These are phyloP conservation scores for Tricholoma saponaceum DNA, from an alignment of 768 basidiomycete genomes.

Conservation along the genomic window DNA sequence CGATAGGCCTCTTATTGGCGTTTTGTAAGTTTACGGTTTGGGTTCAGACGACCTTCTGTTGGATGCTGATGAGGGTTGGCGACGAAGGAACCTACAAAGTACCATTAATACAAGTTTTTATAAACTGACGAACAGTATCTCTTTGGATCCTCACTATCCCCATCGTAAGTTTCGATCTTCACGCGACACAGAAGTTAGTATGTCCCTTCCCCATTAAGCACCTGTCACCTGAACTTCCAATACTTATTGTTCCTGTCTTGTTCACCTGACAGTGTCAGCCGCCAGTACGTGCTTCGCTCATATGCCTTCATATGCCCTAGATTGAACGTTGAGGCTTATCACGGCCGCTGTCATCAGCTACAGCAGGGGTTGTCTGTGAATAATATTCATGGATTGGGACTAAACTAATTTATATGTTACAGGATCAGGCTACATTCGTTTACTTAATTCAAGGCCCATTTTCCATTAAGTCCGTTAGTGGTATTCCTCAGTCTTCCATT, in stretches of 20 bases:
- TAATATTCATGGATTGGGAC: not conserved
- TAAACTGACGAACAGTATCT: not conserved
- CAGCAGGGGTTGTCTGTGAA: constrained; percentile 26
- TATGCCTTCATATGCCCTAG: not conserved
- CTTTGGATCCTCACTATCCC: constrained; percentile 18
- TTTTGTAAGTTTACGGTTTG: too few relatives aligned
- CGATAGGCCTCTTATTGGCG: too few relatives aligned
- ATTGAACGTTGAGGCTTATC: not conserved
- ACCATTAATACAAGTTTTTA: not conserved
- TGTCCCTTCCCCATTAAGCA: constrained; percentile 2
- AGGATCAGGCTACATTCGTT: constrained; percentile 17
- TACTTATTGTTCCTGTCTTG: not conserved
- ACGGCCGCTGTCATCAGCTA: constrained; percentile 13
- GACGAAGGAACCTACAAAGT: too few relatives aligned
- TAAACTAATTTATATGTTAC: not conserved
- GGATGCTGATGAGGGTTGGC: too few relatives aligned
- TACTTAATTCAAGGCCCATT: not conserved
- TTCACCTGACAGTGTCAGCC: constrained; percentile 18
- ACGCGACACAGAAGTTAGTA: constrained; percentile 13
- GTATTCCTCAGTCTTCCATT: not conserved
- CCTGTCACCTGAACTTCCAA: not conserved
- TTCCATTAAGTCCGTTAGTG: not conserved
- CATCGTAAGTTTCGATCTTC: constrained; percentile 22
- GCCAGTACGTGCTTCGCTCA: constrained; percentile 17
- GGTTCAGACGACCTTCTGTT: too few relatives aligned